These are phyloP conservation scores for Ilex paraguariensis DNA, from an alignment of 305 asterid genomes.

Conservation along the genomic window DNA sequence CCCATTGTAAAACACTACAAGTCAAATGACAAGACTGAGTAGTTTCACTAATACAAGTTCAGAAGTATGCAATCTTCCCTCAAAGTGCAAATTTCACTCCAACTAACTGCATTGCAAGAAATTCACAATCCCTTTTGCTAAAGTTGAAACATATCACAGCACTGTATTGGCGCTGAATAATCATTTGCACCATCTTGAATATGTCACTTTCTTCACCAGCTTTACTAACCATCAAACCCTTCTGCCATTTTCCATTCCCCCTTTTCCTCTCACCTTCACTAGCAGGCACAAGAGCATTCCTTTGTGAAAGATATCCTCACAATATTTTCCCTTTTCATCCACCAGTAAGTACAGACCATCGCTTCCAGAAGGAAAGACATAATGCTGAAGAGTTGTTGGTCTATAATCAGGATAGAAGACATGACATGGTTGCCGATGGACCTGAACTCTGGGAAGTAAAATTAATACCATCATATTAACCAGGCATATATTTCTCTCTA, in stretches of 20 bases:
- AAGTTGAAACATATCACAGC: slow-evolving; percentile 98
- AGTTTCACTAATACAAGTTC: too few relatives aligned
- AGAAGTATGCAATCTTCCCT: not conserved
- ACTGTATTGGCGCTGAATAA: slow-evolving; percentile 85
- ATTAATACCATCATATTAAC: slow-evolving; percentile 13
- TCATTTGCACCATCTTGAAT: slow-evolving; percentile 97
- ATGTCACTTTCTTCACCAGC: slow-evolving; percentile 89
- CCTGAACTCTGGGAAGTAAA: slow-evolving; percentile 48
- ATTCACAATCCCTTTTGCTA: slow-evolving; percentile 99
- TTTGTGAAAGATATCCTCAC: slow-evolving; percentile 96
- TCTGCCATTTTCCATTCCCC: slow-evolving; percentile 75
- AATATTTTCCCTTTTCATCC: slow-evolving; percentile 92
- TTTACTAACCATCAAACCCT: slow-evolving; percentile 68
- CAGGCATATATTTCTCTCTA: not conserved
- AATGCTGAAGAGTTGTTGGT: slow-evolving; percentile 99
- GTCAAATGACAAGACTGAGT: not conserved
- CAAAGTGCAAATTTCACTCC: not conserved
- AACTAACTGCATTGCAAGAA: slow-evolving; percentile 94
- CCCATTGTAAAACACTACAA: not conserved
- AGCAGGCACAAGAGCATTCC: slow-evolving; percentile 73
- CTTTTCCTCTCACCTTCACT: slow-evolving; percentile 53
- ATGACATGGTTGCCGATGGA: slow-evolving; percentile 97
- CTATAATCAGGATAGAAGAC: slow-evolving; percentile 94
- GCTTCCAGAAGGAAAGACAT: slow-evolving; percentile 89
- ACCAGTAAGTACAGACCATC: slow-evolving; percentile 91